A percentile compares a stretch with the other conserved stretches of the same genome.
Conservation (phyloP, 306 rosid genomes). For the Purshia tridentata region DNA sequence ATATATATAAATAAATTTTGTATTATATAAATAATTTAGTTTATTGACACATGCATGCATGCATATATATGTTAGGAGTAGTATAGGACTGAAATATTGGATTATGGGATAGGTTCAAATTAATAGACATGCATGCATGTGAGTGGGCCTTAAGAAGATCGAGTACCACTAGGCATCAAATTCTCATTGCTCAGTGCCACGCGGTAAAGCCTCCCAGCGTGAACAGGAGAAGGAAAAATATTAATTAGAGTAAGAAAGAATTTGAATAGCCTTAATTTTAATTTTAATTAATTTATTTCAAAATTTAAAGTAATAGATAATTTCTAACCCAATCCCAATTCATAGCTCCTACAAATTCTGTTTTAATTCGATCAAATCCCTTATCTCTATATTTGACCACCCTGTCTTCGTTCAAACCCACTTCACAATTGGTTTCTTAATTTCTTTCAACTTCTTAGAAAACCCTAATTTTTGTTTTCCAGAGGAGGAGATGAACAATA, state of each 20-base stretch:
- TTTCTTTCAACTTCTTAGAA: not conserved
- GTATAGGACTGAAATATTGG: too few species aligned
- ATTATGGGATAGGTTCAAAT: too few species aligned
- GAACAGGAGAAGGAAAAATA: too few species aligned
- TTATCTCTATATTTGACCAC: not conserved
- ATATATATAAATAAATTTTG: too few species aligned
- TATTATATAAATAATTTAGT: too few species aligned
- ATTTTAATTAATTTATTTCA: not conserved
- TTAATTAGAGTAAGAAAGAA: not conserved
- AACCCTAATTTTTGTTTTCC: not conserved
- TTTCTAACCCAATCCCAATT: slow-evolving; percentile 7
- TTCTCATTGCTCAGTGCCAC: not conserved
- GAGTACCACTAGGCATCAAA: slow-evolving; percentile 7
- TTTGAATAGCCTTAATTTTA: slow-evolving; percentile 20
- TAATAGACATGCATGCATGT: not conserved
- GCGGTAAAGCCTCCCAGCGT: not conserved
- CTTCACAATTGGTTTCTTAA: not conserved
- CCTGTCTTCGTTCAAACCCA: slow-evolving; percentile 10
- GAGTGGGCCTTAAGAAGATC: not conserved
- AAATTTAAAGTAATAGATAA: not conserved
- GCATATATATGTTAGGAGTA: too few species aligned
- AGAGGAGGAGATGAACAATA: not conserved
- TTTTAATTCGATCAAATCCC: not conserved
- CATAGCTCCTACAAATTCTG: not conserved
- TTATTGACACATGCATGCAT: too few species aligned